These are phyloP conservation scores for Pseudogymnoascus sp. DNA, from an alignment of 2,329 filamentous ascomycete species.

Conservation along the genomic window DNA sequence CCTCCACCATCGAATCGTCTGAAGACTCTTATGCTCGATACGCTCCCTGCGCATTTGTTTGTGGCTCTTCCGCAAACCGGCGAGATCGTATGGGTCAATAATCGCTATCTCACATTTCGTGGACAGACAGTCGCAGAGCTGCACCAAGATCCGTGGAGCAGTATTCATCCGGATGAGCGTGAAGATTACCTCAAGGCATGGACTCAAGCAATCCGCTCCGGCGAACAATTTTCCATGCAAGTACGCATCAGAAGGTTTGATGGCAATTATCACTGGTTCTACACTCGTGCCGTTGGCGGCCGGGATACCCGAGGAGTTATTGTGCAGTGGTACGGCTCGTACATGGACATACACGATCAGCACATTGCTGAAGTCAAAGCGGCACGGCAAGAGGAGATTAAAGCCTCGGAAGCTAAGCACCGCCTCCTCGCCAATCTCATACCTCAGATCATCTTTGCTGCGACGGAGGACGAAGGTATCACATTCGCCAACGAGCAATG, in stretches of 20 bases:
- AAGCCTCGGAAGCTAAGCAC: constrained; percentile 89
- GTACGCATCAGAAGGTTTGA: constrained; percentile 85
- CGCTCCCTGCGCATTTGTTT: constrained; percentile 86
- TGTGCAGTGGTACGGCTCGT: constrained; percentile 89
- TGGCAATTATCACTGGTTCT: constrained; percentile 87
- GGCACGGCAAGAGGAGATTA: constrained; percentile 82
- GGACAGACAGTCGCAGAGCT: constrained; percentile 76
- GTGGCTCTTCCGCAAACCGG: constrained; percentile 81
- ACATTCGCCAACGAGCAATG: constrained; percentile 97
- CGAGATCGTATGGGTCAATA: constrained; percentile 92
- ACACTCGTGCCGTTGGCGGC: constrained; percentile 81
- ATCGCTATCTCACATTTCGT: constrained; percentile 83
- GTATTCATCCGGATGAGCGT: constrained; percentile 77
- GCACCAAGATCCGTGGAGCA: constrained; percentile 81
- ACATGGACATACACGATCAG: constrained; percentile 97
- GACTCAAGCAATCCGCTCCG: constrained; percentile 76
- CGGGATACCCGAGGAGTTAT: constrained; percentile 73
- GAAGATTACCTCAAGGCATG: constrained; percentile 73
- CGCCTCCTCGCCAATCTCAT: constrained; percentile 88
- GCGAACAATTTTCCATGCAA: constrained; percentile 83
- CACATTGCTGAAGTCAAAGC: constrained; percentile 85
- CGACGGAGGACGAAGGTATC: constrained; percentile 79
- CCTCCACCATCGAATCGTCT: constrained; percentile 72
- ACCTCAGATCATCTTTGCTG: constrained; percentile 93
- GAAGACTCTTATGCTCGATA: constrained; percentile 80